phyloP scores from a whole-genome alignment of 2,329 filamentous ascomycete species.

The Fusarium drepaniforme region DNA sequence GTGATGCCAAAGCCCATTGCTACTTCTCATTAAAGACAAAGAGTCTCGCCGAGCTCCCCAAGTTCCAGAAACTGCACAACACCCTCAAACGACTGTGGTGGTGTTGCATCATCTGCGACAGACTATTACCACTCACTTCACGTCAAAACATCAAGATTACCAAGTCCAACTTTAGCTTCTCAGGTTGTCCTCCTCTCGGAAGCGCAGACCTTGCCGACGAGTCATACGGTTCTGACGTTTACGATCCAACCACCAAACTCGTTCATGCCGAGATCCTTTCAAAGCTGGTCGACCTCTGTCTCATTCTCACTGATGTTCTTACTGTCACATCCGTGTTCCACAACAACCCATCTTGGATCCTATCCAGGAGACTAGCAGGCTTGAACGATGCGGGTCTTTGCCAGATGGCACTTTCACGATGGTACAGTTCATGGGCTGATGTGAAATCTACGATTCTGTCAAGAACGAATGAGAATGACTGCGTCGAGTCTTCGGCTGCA shows the following conservation, averaged over 20 bases:
- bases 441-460: constrained; percentile 31
- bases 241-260: constrained; percentile 36
- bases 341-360: constrained; percentile 38
- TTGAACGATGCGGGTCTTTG: constrained; percentile 36
- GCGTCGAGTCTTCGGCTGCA: neutral
- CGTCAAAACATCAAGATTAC: constrained; percentile 44
- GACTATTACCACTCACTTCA: constrained; percentile 33
- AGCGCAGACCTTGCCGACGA: constrained; percentile 39
- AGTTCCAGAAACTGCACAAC: constrained; percentile 32
- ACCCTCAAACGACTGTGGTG: constrained; percentile 41
- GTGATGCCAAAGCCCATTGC: constrained; percentile 40
- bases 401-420: constrained; percentile 32
- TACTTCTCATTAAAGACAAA: constrained; percentile 28
- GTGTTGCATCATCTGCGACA: constrained; percentile 44
- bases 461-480: constrained; percentile 4
- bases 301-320: constrained; percentile 40
- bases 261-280: constrained; percentile 33
- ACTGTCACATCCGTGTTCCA: constrained; percentile 34
- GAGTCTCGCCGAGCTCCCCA: constrained; percentile 15
- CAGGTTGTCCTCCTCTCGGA: constrained; percentile 16
- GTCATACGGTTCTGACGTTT: constrained; percentile 38
- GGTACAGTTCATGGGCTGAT: constrained; percentile 38
- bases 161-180: constrained; percentile 38
- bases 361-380: constrained; percentile 29
- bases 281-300: constrained; percentile 40